Evolutionary conservation across 768 basidiomycete species (phyloP), one percentile per base, ranked within the genome.

Genomic region (Exsudoporus frostii): DNA sequence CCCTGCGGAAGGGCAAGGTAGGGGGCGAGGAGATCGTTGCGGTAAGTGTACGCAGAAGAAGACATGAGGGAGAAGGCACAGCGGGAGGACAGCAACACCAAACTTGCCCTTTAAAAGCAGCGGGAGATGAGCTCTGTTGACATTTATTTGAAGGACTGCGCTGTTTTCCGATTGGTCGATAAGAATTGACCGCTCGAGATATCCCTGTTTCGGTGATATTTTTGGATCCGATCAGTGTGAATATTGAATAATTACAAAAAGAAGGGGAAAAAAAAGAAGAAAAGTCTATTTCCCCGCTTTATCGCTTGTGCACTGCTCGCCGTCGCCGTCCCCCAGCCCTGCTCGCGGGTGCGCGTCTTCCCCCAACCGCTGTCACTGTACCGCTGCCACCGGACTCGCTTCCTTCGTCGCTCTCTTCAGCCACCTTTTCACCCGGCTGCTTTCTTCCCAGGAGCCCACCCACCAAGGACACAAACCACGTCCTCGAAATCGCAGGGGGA

Each of bases 1-100:
- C 93, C 93, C 74, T 98, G 96, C 62, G 83, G 78, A 54, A 99
- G 86, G 56, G 85, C 81, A 65, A 97, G 88, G 78, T 79, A 98
- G 68, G 89, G 92, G 27, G 87, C 84, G 67, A 97, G 88, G 60
- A 98, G 85, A 62, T 92, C 90, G 74, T 88, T 89, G 70, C 71
- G 81, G 76, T 90, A 90, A 15, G 60, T 58, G 65, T 74, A 63
- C 53, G 75, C 48, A 45, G 56, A 58, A 47, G 66, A 53, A 52
- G 65, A 65, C 66, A 64, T 64, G 15, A 50, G 49, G 29, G 40
- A 44, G 39, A 43, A 36, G 53, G 39, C 25, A 46, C 45, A 15
- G 9, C 27, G 8, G 27, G 40, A 25, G n/a, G n/a, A 17, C 14
- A 32, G 24, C 3, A 22, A 27, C 25, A 5, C 8, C 32, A 9